Base-by-base conservation (phyloP, 1,284 basidiomycete genomes). In the Papiliotrema terrestris region DNA sequence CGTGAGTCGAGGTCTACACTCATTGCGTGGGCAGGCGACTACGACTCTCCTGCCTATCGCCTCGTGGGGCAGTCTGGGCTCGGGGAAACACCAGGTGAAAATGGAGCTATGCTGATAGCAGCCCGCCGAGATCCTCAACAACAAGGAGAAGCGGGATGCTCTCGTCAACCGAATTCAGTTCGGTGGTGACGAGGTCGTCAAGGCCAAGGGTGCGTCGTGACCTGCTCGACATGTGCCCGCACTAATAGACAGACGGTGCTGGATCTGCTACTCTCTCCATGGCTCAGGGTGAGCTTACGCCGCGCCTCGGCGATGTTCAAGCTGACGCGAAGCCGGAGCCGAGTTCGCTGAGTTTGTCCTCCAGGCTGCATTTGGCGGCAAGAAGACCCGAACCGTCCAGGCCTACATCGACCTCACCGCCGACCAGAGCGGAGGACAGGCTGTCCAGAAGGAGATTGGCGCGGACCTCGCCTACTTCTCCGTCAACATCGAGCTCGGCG, bases 241-340 rank as follows among this genome's bases (percentile, higher is more conserved):
- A 88, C 91, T 66, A 88, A 91, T 70, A 84, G 89, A 79, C 87
- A 83, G 89, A 93, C 68, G 90, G 90, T 71, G 87, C 88, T 57
- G 91, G 91, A 65, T 88, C 86, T 57, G 91, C 91, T 39, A 94
- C 91, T 47, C 85, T 94, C 54, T 90, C 88, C 51, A 95, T 95
- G 91, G 91, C 91, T n/a, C 91, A 91, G 72, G 80, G 78, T 72
- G 62, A 67, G 69, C 71, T 61, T 17, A 5, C 39, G 20, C 39
- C 39, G 17, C 20, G 5, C 39, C 22, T 20, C 3, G 11, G 11
- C 19, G 15, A 29, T 3, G 3, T 29, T 9, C 25, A n/a, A 36
- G 37, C 57, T 57, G 45, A 53, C 25, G 8, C 41, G 38, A 38
- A 75, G 89, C 89, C 56, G 89, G 87, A 73, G 87, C 91, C 77